Evolutionary conservation across 331 rosid species (phyloP).

Genomic region (Rhamnella rubrinervis): DNA sequence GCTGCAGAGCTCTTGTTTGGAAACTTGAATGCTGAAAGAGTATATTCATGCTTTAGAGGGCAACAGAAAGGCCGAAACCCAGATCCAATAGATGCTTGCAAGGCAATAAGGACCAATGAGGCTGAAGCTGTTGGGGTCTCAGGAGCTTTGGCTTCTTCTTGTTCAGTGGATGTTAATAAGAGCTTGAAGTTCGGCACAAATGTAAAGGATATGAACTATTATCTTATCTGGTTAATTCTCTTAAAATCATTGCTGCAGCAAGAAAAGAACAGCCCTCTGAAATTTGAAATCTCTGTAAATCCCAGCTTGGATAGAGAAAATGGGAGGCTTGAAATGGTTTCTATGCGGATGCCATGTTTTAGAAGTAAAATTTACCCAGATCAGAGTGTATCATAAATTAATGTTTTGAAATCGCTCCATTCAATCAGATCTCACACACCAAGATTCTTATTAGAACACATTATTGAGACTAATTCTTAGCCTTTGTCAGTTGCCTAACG

Average conservation of each 20-base stretch:
- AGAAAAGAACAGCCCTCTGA: constrained; percentile 63
- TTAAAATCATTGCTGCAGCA: constrained; percentile 61
- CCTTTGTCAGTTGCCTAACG: no score
- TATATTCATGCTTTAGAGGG: constrained; percentile 41
- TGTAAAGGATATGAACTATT: constrained; percentile 30
- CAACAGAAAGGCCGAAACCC: constrained; percentile 21
- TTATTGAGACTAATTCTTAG: no score
- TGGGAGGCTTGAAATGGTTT: constrained; percentile 74
- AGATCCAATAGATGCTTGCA: constrained; percentile 17
- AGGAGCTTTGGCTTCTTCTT: constrained; percentile 33
- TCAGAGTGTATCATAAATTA: no score
- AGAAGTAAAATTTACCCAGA: constrained; percentile 22
- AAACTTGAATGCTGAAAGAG: constrained; percentile 68
- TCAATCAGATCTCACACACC: no score
- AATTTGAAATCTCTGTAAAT: constrained; percentile 52
- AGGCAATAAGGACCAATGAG: constrained; percentile 11
- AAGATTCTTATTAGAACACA: no score
- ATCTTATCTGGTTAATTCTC: constrained; percentile 61
- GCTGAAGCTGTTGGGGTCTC: constrained; percentile 12
- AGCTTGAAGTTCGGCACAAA: constrained; percentile 28
- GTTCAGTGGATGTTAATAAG: constrained; percentile 18
- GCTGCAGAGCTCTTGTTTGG: constrained; percentile 83
- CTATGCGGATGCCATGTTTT: constrained; percentile 52
- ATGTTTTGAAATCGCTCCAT: no score
- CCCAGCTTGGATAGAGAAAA: constrained; percentile 45